phyloP scores from a whole-genome alignment of 2,329 filamentous ascomycete species.

The Aspergillus luchuensis region DNA sequence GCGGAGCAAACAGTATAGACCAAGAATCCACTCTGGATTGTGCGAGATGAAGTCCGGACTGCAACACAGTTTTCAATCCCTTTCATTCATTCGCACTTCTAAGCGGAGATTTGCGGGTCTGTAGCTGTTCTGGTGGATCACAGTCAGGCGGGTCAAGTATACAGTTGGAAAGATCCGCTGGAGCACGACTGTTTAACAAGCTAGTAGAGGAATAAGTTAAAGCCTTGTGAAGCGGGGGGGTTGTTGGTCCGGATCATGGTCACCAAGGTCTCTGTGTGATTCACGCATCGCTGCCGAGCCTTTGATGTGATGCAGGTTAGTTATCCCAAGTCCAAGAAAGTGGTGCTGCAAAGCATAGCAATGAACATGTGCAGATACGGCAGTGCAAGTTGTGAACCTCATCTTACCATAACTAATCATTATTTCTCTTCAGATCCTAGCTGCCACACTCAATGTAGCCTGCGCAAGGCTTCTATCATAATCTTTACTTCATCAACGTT shows the following conservation, averaged over 20 bases:
- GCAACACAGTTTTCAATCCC: background rate
- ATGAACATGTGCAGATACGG: background rate
- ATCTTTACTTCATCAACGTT: conserved; percentile 62
- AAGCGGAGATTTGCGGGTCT: background rate
- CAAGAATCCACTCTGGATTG: background rate
- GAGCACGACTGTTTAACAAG: background rate
- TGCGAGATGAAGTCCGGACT: background rate
- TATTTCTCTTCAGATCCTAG: conserved; percentile 6
- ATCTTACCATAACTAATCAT: background rate
- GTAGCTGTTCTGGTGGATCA: background rate
- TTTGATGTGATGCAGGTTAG: background rate
- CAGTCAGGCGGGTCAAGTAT: background rate
- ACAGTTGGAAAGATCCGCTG: background rate
- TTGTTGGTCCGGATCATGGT: background rate
- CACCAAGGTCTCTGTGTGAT: too few relatives aligned
- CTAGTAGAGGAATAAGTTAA: background rate
- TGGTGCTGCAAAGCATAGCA: background rate
- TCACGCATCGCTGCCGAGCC: too few relatives aligned
- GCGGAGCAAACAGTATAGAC: background rate
- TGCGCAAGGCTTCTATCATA: conserved; percentile 59
- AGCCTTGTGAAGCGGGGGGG: background rate
- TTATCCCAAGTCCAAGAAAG: background rate
- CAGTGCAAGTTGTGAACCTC: background rate
- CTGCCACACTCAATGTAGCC: conserved; percentile 46
- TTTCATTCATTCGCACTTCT: background rate